Base-by-base conservation (phyloP, 805 yeast genomes). In the Cephaloascus fragrans region DNA sequence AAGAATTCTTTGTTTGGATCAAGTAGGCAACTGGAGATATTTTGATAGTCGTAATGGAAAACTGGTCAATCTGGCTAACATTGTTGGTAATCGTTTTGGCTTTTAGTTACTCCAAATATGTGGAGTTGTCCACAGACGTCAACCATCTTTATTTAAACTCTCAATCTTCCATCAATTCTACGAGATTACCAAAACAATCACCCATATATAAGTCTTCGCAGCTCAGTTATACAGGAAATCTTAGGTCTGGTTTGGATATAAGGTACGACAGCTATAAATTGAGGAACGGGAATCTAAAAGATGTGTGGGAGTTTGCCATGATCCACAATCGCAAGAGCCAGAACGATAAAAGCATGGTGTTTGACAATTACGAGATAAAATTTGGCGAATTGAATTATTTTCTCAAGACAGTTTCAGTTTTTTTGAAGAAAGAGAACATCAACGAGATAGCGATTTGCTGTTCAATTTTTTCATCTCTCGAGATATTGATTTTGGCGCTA, bases 171-270 rank as follows among this genome's bases (percentile, higher is more conserved):
- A 58, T 81, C 26, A 73, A 82, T 2, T 60, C 78, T 4, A 80
- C 85, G 1, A 66, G 95, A n/a, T 64, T 70, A 34, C 64, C 67
- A 4, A 67, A 72, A 37, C 95, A 88, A 54, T 74, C 89, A 14
- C 89, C 95, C 0, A 64, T 83, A 9, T 80, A 83, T 56, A 71
- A 93, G 45, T 81, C 87, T 37, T 76, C 77, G 35, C 77, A 82
- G 47, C 75, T 83, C 26, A 93, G 89, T 18, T 78, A 75, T 52
- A 84, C 86, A 4, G 54, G 74, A 42, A 81, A 84, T 1, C 64
- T 88, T 40, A 67, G 80, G 18, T 71, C 83, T 2, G 94, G 94
- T 0, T 59, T 84, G 40, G 75, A 76, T 35, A 71, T 88, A 18
- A 69, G 85, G 34, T 67, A 66, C 42, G 66, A 72, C 19, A 78